A percentile compares a stretch with the other conserved stretches of the same genome.
phyloP scores from a whole-genome alignment of 2,329 filamentous ascomycete genomes.

The Dendrostoma leiphaemia region DNA sequence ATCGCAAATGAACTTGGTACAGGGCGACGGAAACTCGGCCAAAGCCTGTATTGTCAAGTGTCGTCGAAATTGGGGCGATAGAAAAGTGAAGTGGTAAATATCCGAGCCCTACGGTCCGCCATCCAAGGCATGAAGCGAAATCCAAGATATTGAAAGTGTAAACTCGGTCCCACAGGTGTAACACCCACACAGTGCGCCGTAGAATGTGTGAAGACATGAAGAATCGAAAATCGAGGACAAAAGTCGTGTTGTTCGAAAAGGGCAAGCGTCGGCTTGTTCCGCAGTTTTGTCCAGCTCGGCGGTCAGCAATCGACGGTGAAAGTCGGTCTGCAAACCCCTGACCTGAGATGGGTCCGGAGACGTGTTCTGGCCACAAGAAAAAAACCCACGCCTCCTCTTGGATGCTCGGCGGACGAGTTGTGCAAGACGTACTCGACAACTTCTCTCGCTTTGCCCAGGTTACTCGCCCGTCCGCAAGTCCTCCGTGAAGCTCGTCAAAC shows the following conservation, averaged over 20 bases:
- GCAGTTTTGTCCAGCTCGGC: constrained; percentile 5
- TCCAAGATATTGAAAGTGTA: not conserved
- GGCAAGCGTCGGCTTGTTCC: constrained; percentile 4
- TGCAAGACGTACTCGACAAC: no score
- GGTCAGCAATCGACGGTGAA: constrained; percentile 4
- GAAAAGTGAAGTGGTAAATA: constrained; percentile 1
- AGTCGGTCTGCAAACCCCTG: constrained; percentile 8
- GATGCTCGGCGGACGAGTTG: no score
- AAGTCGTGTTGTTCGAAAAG: not conserved
- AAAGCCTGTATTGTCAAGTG: not conserved
- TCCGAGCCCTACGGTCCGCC: constrained; percentile 11
- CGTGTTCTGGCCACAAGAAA: not conserved
- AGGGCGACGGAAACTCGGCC: constrained; percentile 1
- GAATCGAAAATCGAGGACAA: not conserved
- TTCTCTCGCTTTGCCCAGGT: not conserved
- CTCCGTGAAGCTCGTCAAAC: not conserved
- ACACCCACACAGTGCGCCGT: not conserved
- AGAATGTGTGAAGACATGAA: not conserved
- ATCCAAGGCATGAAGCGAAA: constrained; percentile 14
- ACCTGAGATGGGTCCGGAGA: not conserved
- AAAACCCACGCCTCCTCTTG: no score
- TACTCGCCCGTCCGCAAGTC: not conserved
- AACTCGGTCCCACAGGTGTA: not conserved
- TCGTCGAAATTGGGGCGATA: not conserved
- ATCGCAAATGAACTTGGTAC: constrained; percentile 7